Evolutionary conservation across 2,329 filamentous ascomycete genomes (phyloP), one percentile per base, ranked within the genome.

Genomic region (Aaosphaeria pasadenensis): DNA sequence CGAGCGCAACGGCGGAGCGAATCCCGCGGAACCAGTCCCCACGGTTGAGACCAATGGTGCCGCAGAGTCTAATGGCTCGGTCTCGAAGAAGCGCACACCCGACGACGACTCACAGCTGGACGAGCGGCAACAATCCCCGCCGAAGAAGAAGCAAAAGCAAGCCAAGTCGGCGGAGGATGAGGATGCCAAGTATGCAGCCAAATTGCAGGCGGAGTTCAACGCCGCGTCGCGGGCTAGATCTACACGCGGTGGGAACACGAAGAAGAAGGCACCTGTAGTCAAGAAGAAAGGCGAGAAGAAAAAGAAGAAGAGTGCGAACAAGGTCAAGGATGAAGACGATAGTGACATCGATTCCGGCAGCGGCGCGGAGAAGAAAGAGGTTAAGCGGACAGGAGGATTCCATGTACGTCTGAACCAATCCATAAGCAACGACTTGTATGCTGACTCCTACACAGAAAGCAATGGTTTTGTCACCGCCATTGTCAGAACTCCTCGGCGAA

Each of bases 161-260:
- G 74, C 72, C 57, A 85, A 85, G 64, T 80, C 82, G 39, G 79
- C 83, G 30, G 74, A 82, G 56, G 89, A 95, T 55, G 86, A 88
- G 31, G 94, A 99, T 71, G 94, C 92, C 32, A 84, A 87, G 40
- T 83, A 92, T 52, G 94, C 94, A 1, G 91, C 91, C 11, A 84
- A 87, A 68, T 78, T 99, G 33, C 94, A 99, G 71, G 92, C 91
- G 0, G 89, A 97, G 70, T 90, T 96, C 74, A 95, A 97, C 70
- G 79, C 83, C 56, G 50, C 74, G 43, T 76, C 74, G 3, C 77
- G 83, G 39, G 84, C 83, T 43, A 80, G 89, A 46, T 81, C 88
- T 13, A 96, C 91, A 3, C 82, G 92, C 40, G 89, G 89, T 5
- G 88, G 86, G 7, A 82, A 73, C 43, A 77, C 73, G 5, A 80